A percentile compares a stretch with the other conserved stretches of the same genome.
Evolutionary conservation across 306 rosid species (phyloP).

Genomic region (Corylus avellana): DNA sequence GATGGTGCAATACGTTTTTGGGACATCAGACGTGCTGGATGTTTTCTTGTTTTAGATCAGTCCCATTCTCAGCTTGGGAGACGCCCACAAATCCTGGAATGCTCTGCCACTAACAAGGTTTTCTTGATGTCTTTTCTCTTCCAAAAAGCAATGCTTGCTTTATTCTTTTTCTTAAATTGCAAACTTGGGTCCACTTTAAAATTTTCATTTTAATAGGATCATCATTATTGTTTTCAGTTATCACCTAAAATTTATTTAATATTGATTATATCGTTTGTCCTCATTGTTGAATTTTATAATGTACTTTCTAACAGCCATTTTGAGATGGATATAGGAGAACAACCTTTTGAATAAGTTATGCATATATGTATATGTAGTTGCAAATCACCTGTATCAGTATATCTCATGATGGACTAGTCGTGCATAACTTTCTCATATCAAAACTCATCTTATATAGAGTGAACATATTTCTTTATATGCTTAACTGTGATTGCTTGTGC

Average conservation of each 20-base stretch:
- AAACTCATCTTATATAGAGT: not conserved
- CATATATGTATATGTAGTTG: not conserved
- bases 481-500: not conserved
- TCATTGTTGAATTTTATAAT: not conserved
- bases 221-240: not conserved
- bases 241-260: not conserved
- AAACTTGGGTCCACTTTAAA: constrained; percentile 4
- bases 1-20: constrained; percentile 98
- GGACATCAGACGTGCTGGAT: constrained; percentile 95
- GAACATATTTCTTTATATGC: not conserved
- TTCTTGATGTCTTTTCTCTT: constrained; percentile 20
- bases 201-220: not conserved
- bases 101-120: constrained; percentile 57
- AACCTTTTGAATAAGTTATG: not conserved
- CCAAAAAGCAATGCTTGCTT: constrained; percentile 1
- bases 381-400: not conserved
- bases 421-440: not conserved
- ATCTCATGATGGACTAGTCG: not conserved
- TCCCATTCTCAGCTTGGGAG: constrained; percentile 89
- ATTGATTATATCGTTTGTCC: not conserved
- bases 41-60: constrained; percentile 83
- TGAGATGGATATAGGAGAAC: not conserved
- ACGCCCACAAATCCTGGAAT: constrained; percentile 69
- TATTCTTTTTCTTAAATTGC: constrained; percentile 1
- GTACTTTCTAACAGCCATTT: not conserved